phyloP scores from a whole-genome alignment of 2,329 filamentous ascomycete species.

The Lecanosticta acicola region DNA sequence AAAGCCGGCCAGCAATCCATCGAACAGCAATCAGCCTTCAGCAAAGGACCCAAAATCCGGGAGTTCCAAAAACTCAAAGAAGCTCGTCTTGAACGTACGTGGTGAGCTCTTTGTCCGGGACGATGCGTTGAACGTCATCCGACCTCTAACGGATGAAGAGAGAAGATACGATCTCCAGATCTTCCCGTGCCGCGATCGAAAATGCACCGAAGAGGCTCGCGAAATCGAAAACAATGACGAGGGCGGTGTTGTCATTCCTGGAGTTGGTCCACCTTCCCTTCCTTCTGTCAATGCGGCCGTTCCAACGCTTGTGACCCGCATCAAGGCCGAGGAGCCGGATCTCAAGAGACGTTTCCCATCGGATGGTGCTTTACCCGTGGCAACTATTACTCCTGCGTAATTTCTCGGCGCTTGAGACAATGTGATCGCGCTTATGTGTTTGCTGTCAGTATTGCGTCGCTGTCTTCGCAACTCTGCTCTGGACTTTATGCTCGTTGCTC shows the following conservation, averaged over 20 bases:
- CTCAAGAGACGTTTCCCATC: not conserved
- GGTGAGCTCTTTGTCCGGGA: conserved; percentile 6
- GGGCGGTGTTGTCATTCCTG: conserved; percentile 1
- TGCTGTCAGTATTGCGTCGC: too few species aligned
- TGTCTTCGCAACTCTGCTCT: too few species aligned
- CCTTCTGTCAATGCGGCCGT: conserved; percentile 3
- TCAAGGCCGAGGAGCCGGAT: not conserved
- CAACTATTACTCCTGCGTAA: not conserved
- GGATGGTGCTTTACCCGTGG: not conserved
- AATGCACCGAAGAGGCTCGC: conserved; percentile 3
- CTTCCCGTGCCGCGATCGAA: conserved; percentile 3
- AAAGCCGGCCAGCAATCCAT: not conserved
- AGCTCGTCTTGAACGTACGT: not conserved
- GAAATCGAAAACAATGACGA: not conserved
- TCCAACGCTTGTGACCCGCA: conserved; percentile 1
- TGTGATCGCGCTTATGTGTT: too few species aligned
- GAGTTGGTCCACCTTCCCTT: not conserved
- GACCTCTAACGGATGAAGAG: conserved; percentile 6
- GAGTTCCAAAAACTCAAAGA: not conserved
- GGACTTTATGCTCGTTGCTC: too few species aligned
- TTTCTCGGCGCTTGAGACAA: too few species aligned
- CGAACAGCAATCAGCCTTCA: not conserved
- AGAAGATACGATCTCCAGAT: conserved; percentile 1
- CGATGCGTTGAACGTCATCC: conserved; percentile 1
- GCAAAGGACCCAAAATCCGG: conserved; percentile 1